Conservation (phyloP, 441 rosid species). For the Jatropha podagrica region DNA sequence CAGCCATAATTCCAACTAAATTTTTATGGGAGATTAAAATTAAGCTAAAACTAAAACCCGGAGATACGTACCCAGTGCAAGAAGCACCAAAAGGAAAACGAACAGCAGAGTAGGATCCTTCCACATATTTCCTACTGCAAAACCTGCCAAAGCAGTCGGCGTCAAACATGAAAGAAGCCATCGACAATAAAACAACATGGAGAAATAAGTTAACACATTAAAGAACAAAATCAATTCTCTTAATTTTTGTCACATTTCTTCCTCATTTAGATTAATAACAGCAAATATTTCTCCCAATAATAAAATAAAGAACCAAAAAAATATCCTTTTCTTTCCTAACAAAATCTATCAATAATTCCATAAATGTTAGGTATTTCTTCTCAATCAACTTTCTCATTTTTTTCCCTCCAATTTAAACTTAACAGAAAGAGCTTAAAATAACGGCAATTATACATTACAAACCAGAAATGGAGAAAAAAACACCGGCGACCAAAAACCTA, state of each 20-base stretch:
- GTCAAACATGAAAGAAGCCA: not conserved
- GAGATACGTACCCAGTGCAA: constrained; percentile 50
- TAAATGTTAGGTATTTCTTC: too few species aligned
- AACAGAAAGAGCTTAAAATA: not conserved
- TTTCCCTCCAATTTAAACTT: too few species aligned
- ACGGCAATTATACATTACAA: not conserved
- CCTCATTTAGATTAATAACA: not conserved
- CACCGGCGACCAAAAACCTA: constrained; percentile 4
- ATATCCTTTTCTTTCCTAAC: not conserved
- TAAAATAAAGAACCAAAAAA: not conserved
- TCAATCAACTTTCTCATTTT: too few species aligned
- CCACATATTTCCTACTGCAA: constrained; percentile 30
- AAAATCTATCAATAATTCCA: too few species aligned
- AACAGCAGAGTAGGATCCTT: constrained; percentile 54
- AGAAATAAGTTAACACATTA: not conserved
- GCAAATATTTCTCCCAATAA: not conserved
- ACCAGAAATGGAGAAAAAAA: constrained; percentile 4
- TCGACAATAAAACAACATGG: not conserved
- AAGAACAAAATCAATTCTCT: not conserved
- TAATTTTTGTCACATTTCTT: not conserved
- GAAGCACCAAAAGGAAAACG: constrained; percentile 39
- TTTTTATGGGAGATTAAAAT: not conserved
- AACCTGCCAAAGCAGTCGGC: constrained; percentile 27
- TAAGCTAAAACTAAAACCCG: not conserved
- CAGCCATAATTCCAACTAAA: not conserved